Evolutionary conservation across 768 basidiomycete species (phyloP), one percentile per base, ranked within the genome.

Genomic region (Lentinula raphanica): DNA sequence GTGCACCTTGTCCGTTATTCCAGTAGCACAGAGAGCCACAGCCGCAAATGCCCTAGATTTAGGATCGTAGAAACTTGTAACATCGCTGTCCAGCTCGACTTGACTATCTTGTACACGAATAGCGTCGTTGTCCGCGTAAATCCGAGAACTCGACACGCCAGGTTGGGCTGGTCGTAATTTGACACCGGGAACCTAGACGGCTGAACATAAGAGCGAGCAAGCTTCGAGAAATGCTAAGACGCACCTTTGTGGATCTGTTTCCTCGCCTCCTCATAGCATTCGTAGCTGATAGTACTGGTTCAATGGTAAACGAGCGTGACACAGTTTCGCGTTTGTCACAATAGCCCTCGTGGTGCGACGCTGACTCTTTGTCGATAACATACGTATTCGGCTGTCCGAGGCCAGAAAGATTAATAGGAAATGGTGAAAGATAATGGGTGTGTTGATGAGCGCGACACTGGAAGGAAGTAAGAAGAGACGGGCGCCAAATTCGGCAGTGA

Each of bases 181-280:
- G 61, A 92, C 90, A 74, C 87, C 88, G 2, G 90, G 90, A 15
- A 92, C 89, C 90, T 92, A 11, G 19, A 45, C 9, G 36, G 1
- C 17, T 32, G 12, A n/a, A n/a, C n/a, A 3, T 36, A 19, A 11
- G 2, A 29, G 12, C 15, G n/a, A n/a, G n/a, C 19, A n/a, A 5
- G 17, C 3, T 13, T 12, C 19, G 13, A 8, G 0, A 1, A 0
- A 23, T 12, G 23, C 13, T 7, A 25, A 1, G 23, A 25, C 28
- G 25, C 21, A 57, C 56, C 35, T 57, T 57, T 19, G 45, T 25
- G 17, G 56, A 57, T 35, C 39, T 49, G 17, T 57, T 32, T 21
- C 56, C 46, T 57, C 56, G 46, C n/a, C 56, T 19, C 21, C 44
- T 42, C 44, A 49, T 57, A n/a, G n/a, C n/a, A 21, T 23, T 27